Evolutionary conservation across 2,329 filamentous ascomycete genomes (phyloP), one percentile per base, ranked within the genome.

Genomic region (Cladosporium cucumerinum): DNA sequence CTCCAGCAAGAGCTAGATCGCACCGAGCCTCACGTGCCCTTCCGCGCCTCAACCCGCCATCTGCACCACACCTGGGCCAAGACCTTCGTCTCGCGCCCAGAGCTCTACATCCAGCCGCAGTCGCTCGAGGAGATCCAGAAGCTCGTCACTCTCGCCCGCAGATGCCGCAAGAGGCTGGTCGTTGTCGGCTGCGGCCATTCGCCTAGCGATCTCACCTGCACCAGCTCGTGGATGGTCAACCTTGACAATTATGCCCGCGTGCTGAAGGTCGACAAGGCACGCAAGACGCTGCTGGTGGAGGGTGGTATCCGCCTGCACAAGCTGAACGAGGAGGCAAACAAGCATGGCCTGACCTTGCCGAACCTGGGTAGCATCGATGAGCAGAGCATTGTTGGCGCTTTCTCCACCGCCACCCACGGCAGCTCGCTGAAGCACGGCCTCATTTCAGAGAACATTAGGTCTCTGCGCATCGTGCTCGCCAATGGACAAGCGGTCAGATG

Each of bases 311-410:
- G 94, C 23, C 82, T 99, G 66, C 87, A 86, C 71, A 81, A 88
- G 66, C 81, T 99, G 65, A 90, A 92, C 68, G 83, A 85, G 51
- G 86, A 87, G 72, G 86, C 97, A 34, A 92, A 91, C 69, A 83
- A 85, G 63, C 79, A 88, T 71, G 92, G 92, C 0, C 83, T 97
- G 68, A 92, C 93, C 2, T 89, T 99, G 85, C 90, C 91, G 30
- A 97, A 96, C 76, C 82, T 98, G 54, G 95, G 95, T 39, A 97
- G 92, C 76, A 99, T 99, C 78, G 93, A 97, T 76, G 87, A 92
- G 72, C 95, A 99, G 82, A 95, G 91, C 65, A 89, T 98, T 67
- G 93, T 92, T 1, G 95, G 95, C 30, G 93, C 93, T 16, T 96
- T 98, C 67, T 89, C 91, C 23, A 99, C 95, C 0, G 93, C 91